These are phyloP conservation scores for Geotrichum klebahnii DNA, from an alignment of 1,139 yeast genomes.

Conservation along the genomic window DNA sequence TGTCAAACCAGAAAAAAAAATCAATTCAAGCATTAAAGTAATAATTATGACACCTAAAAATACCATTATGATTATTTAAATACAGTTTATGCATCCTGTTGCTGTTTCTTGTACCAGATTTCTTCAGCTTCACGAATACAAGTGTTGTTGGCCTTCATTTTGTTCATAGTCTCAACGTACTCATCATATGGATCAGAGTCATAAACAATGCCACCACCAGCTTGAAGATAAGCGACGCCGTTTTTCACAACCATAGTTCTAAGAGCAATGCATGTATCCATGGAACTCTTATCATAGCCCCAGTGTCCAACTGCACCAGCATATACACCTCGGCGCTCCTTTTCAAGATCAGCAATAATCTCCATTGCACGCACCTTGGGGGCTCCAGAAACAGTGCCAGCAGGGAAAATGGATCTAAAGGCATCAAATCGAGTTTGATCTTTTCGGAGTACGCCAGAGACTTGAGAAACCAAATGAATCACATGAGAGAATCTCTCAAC, in stretches of 20 bases:
- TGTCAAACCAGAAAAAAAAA: too few species aligned
- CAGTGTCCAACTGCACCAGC: constrained; percentile 99
- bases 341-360: constrained; percentile 79
- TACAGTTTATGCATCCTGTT: neutral
- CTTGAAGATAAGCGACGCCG: constrained; percentile 87
- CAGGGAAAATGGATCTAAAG: constrained; percentile 94
- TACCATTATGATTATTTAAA: neutral
- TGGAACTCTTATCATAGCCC: constrained; percentile 87
- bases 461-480: constrained; percentile 92
- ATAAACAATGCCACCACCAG: constrained; percentile 96
- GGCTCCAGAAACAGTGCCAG: constrained; percentile 97
- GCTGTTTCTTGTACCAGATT: constrained; percentile 52
- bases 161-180: constrained; percentile 92
- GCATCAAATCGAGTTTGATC: constrained; percentile 93
- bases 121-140: constrained; percentile 88
- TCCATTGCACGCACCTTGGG: constrained; percentile 98
- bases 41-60: neutral
- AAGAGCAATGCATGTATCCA: constrained; percentile 96
- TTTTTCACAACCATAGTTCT: constrained; percentile 95
- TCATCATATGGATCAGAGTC: constrained; percentile 96
- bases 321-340: constrained; percentile 90
- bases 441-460: constrained; percentile 78
- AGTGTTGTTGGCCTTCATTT: constrained; percentile 88
- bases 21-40: too few species aligned
- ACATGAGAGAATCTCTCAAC: constrained; percentile 96